Base-by-base conservation (phyloP, 2,329 filamentous ascomycete species). In the Penicillium aurantiogriseum region DNA sequence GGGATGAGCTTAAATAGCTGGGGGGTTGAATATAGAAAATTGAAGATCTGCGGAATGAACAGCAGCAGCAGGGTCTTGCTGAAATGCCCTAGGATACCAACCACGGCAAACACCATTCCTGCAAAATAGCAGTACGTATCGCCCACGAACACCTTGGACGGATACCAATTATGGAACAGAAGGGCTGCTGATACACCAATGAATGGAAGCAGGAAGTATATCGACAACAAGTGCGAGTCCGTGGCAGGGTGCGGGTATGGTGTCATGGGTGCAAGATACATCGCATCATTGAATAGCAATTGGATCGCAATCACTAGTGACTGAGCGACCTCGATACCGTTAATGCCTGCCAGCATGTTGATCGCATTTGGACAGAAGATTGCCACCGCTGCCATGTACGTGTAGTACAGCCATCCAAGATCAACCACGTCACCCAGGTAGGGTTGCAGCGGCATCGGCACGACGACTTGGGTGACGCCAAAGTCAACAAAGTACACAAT, bases 41-140 rank as follows among this genome's bases (percentile, higher is more conserved):
- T 99, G 83, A 95, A 92, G 67, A 95, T 89, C 77, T 99, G 94
- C 15, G 94, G 94, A 39, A 96, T 82, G 65, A 99, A 88, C 9
- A 99, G 82, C 50, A 99, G 84, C 55, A 96, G 84, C 45, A 99
- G 83, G 0, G 94, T 99, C 79, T 99, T 99, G 80, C 90, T 95
- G 79, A 99, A 99, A 79, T 99, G 94, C 25, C 94, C 94, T 51
- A 97, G 83, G 70, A 99, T 97, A 62, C 91, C 92, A 63, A 97
- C 94, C 44, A 97, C 92, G 53, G 93, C 94, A 73, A 99, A 99
- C 39, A 97, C 90, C 92, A 99, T 99, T 65, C 94, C 94, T 0
- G 94, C 94, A 75, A 99, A 97, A 79, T 99, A 99, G 83, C 94
- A 99, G 82, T 97, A 99, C 4, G 94, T 99, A 76, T 99, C 94